Evolutionary conservation across 306 rosid genomes (phyloP).

Genomic region (Delonix regia): DNA sequence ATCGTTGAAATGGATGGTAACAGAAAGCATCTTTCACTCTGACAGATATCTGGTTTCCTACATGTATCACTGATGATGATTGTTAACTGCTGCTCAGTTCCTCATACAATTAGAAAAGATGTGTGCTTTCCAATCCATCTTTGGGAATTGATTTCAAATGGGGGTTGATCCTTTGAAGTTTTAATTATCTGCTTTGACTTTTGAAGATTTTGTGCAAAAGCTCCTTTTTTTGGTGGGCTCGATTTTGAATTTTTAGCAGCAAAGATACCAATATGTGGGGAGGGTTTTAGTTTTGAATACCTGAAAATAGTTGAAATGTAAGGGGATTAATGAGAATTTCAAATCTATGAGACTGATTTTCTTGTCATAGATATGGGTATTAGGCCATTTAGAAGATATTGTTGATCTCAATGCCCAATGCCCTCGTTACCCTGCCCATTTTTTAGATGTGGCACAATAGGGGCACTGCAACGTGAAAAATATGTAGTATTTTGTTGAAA

Average conservation of each 20-base stretch:
- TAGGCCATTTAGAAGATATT: not conserved
- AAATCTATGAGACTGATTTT: not conserved
- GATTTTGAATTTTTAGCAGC: not conserved
- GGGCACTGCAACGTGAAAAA: not conserved
- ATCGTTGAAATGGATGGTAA: conserved; percentile 98
- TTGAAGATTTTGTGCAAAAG: not conserved
- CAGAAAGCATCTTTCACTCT: not conserved
- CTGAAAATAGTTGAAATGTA: not conserved
- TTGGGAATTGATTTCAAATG: conserved; percentile 22
- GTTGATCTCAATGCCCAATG: not conserved
- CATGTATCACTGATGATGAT: conserved; percentile 5
- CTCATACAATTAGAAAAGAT: not conserved
- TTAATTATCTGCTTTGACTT: not conserved
- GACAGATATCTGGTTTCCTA: not conserved
- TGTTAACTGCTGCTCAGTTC: not conserved
- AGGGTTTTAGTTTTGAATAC: not conserved
- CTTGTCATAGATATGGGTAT: not conserved
- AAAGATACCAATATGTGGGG: not conserved
- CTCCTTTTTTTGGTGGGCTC: not conserved
- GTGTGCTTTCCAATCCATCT: not conserved
- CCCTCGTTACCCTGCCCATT: not conserved
- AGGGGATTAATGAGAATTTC: not conserved
- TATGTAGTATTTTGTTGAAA: not conserved
- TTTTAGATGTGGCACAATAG: not conserved
- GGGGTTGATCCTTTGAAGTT: conserved; percentile 12